Evolutionary conservation across 1,284 basidiomycete species (phyloP), one percentile per base, ranked within the genome.

Genomic region (Papiliotrema terrestris): DNA sequence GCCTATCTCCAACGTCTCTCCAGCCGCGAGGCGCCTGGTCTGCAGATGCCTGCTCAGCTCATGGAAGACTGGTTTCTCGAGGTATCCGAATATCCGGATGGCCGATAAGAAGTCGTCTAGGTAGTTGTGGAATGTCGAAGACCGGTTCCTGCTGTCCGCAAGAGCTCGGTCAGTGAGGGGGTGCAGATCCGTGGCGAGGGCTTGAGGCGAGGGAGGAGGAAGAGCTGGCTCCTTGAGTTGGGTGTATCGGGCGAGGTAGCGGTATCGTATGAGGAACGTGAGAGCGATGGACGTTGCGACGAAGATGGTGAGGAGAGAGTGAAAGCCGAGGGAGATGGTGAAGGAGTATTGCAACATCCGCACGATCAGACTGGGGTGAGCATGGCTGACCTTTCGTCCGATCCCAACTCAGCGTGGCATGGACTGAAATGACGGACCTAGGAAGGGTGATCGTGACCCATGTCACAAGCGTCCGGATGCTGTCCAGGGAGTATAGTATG

Each of bases 51-150:
- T 82, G 1, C 91, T 91, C 39, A 97, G 83, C 77, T 97, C 93
- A 68, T 96, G 92, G 72, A 97, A 97, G 59, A 92, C 91, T 0
- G 92, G 92, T 76, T 93, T 94, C 77, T 96, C 92, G 29, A 96
- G 80, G 72, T 95, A 97, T 22, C 93, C 94, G 68, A 97, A 97
- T 11, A 97, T 89, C 52, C 92, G 83, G 55, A 97, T 89, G 4
- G 93, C 93, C 62, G 93, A 87, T 45, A 97, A 75, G 69, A 97
- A 96, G 67, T 97, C 94, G 71, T 96, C 93, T 32, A 97, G 81
- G 69, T 96, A 96, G 67, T 94, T 93, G 71, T 94, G 91, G 68
- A 96, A 92, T 2, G 78, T 83, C 6, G 87, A 83, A 0, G 86
- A 65, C 9, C 68, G 53, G 20, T 53, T 59, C 58, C 87, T 86